These are phyloP conservation scores for Citrus sp. DNA, from an alignment of 345 rosid genomes.

Conservation along the genomic window DNA sequence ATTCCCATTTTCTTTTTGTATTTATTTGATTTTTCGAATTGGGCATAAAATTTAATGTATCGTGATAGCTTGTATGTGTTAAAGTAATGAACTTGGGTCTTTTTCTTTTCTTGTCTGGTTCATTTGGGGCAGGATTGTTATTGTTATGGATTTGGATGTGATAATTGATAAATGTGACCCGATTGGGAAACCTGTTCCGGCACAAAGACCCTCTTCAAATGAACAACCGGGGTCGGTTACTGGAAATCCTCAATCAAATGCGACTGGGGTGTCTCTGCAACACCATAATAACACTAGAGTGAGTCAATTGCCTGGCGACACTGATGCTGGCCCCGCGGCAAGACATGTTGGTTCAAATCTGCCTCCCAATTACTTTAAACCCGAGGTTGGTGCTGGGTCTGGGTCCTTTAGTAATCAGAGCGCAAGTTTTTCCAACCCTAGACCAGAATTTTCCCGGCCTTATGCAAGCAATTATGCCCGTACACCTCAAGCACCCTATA, in stretches of 20 bases:
- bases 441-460: slow-evolving; percentile 40
- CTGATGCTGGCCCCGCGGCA: slow-evolving; percentile 28
- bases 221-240: slow-evolving; percentile 24
- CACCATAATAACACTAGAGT: slow-evolving; percentile 19
- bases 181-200: slow-evolving; percentile 48
- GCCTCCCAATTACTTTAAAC: slow-evolving; percentile 30
- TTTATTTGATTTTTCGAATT: too few relatives aligned
- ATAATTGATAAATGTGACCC: slow-evolving; percentile 35
- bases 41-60: not conserved
- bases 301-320: slow-evolving; percentile 25
- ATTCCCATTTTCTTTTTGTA: too few relatives aligned
- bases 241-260: slow-evolving; percentile 24
- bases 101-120: not conserved
- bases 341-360: slow-evolving; percentile 33
- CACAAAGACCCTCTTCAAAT: slow-evolving; percentile 27
- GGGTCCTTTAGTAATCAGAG: slow-evolving; percentile 30
- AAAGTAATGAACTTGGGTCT: too few relatives aligned
- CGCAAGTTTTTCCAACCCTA: slow-evolving; percentile 34
- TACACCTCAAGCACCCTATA: slow-evolving; percentile 41
- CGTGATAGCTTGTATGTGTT: slow-evolving; percentile 6
- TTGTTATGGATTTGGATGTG: slow-evolving; percentile 59
- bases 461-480: slow-evolving; percentile 25
- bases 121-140: slow-evolving; percentile 54
- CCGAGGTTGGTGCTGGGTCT: slow-evolving; percentile 36
- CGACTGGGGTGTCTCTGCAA: slow-evolving; percentile 32